Conservation (phyloP, 139 green algal species). For the Chlorella sp. region DNA sequence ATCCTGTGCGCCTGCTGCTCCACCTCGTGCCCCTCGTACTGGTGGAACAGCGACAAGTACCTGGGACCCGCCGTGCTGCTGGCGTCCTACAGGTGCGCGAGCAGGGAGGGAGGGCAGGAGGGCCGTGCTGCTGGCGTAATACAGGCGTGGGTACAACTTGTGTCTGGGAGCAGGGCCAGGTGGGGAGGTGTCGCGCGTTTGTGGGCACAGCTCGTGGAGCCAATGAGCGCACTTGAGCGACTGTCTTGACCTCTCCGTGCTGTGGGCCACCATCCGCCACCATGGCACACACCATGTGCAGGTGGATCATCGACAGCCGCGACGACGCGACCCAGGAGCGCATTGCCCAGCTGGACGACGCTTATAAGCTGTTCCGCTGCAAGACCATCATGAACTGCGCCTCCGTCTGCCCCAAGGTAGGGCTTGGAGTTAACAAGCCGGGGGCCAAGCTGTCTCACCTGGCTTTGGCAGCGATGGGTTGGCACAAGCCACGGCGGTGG, state of each 20-base stretch:
- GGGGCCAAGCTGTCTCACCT: background rate
- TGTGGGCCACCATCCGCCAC: background rate
- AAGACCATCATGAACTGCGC: constrained; percentile 98
- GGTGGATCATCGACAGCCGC: constrained; percentile 50
- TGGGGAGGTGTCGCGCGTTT: too few species aligned
- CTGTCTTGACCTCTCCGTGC: background rate
- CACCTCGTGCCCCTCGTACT: constrained; percentile 94
- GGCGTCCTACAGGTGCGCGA: constrained; percentile 81
- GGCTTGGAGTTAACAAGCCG: background rate
- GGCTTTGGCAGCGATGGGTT: background rate
- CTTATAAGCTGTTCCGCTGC: constrained; percentile 97
- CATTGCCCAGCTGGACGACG: constrained; percentile 83
- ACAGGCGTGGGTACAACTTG: too few species aligned
- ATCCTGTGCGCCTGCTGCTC: constrained; percentile 99
- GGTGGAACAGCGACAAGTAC: constrained; percentile 99
- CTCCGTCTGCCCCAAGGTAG: constrained; percentile 63
- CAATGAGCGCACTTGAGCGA: background rate
- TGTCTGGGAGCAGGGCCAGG: too few species aligned
- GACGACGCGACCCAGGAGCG: constrained; percentile 91
- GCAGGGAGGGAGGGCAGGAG: background rate
- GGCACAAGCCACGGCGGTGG: background rate
- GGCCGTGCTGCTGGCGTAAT: too few species aligned
- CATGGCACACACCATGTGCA: constrained; percentile 17
- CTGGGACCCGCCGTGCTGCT: constrained; percentile 93
- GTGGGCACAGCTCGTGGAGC: background rate